These are phyloP conservation scores for Fagopyrum esculentum DNA, from an alignment of 148 eudicot species.

Conservation along the genomic window DNA sequence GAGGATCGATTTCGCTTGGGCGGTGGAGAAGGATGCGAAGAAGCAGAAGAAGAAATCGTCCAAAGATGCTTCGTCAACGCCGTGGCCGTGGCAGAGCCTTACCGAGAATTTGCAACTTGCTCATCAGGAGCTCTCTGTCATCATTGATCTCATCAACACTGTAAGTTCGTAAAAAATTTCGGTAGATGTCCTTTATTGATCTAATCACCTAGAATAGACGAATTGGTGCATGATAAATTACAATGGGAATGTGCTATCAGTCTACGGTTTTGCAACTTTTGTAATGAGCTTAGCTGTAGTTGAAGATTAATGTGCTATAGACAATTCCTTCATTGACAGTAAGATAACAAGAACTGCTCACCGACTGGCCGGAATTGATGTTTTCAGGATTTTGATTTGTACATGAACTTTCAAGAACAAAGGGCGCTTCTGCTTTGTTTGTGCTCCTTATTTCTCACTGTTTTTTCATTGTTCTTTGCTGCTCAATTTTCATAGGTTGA, in stretches of 20 bases:
- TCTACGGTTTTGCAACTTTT: too few species aligned
- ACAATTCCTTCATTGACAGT: not conserved
- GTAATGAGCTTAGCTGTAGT: not conserved
- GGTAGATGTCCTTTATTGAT: not conserved
- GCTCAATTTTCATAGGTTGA: constrained; percentile 54
- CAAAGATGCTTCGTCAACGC: constrained; percentile 42
- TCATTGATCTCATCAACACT: constrained; percentile 87
- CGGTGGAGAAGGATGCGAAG: constrained; percentile 88
- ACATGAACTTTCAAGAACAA: constrained; percentile 4
- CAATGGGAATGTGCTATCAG: not conserved
- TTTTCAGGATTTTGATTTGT: not conserved
- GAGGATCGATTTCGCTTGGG: constrained; percentile 93
- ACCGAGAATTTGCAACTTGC: constrained; percentile 76
- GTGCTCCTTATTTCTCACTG: not conserved
- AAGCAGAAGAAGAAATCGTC: constrained; percentile 73
- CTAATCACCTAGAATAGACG: not conserved
- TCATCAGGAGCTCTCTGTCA: constrained; percentile 89
- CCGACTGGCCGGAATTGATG: not conserved
- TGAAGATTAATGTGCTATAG: not conserved
- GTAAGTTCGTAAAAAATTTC: constrained; percentile 27
- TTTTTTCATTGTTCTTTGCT: constrained; percentile 1
- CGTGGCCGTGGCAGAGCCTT: constrained; percentile 79
- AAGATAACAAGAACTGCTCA: not conserved
- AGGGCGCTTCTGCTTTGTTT: not conserved
- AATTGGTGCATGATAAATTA: not conserved